These are phyloP conservation scores for Draba incana DNA, from an alignment of 345 rosid species.

Conservation along the genomic window DNA sequence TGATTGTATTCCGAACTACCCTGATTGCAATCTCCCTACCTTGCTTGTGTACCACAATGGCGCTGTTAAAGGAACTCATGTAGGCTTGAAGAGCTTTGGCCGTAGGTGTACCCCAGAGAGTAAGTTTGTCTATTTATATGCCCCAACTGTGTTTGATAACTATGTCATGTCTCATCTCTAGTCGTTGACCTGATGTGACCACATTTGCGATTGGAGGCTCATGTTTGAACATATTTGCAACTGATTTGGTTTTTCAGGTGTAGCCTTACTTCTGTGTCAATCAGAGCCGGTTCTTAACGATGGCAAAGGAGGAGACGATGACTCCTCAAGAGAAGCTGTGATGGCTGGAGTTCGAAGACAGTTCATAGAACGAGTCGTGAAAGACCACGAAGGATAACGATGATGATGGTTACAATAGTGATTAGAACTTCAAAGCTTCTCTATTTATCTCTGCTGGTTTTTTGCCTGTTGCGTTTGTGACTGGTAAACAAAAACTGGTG, in stretches of 20 bases:
- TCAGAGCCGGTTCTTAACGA: constrained; percentile 91
- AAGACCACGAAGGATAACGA: constrained; percentile 71
- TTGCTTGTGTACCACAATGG: too few relatives aligned
- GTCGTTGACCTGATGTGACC: too few relatives aligned
- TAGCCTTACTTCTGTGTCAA: constrained; percentile 63
- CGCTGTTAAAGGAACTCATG: constrained; percentile 87
- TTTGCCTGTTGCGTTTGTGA: constrained; percentile 26
- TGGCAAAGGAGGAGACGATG: constrained; percentile 74
- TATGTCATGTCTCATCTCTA: too few relatives aligned
- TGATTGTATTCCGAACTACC: constrained; percentile 94
- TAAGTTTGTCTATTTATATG: too few relatives aligned
- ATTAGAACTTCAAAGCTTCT: constrained; percentile 47
- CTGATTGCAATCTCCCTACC: constrained; percentile 88
- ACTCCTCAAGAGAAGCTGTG: constrained; percentile 75
- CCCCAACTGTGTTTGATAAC: too few relatives aligned
- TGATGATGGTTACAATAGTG: constrained; percentile 77
- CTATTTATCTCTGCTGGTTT: constrained; percentile 12
- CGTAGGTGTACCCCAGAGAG: too few relatives aligned
- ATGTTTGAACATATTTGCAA: too few relatives aligned
- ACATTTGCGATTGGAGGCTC: too few relatives aligned
- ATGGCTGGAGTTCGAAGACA: constrained; percentile 79
- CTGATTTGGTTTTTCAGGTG: too few relatives aligned
- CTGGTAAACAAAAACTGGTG: not conserved
- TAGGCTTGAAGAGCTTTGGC: constrained; percentile 44
- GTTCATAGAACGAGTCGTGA: constrained; percentile 84